These are phyloP conservation scores for Aspergillus transmontanensis DNA, from an alignment of 2,329 filamentous ascomycete species.

Conservation along the genomic window DNA sequence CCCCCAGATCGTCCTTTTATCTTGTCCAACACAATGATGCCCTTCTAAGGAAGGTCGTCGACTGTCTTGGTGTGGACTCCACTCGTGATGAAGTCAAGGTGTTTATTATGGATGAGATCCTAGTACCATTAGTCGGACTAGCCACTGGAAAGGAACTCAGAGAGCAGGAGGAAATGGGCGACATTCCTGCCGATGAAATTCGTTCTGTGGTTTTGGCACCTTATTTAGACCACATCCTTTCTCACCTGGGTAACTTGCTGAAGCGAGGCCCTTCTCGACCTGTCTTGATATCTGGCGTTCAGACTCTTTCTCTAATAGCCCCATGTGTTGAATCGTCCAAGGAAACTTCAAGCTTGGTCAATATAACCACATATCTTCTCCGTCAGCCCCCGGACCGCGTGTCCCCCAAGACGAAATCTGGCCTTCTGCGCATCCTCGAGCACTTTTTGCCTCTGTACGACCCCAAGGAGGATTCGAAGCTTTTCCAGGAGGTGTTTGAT, in stretches of 20 bases:
- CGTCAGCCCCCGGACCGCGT: conserved; percentile 83
- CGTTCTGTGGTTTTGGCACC: conserved; percentile 46
- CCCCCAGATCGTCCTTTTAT: conserved; percentile 67
- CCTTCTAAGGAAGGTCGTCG: conserved; percentile 70
- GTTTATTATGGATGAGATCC: conserved; percentile 72
- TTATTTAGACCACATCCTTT: conserved; percentile 68
- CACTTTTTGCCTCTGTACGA: conserved; percentile 73
- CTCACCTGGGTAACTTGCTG: conserved; percentile 53
- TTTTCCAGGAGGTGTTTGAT: conserved; percentile 69
- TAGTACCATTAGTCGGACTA: conserved; percentile 68
- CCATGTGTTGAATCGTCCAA: conserved; percentile 65
- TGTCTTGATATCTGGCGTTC: conserved; percentile 76
- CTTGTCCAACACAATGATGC: conserved; percentile 62
- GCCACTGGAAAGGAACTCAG: conserved; percentile 56
- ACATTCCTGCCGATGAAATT: conserved; percentile 43
- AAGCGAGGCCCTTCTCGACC: conserved; percentile 68
- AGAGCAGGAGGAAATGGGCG: conserved; percentile 50
- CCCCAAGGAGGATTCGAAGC: conserved; percentile 56
- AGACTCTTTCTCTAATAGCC: conserved; percentile 75
- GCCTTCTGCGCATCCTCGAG: conserved; percentile 77
- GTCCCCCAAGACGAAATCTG: conserved; percentile 78
- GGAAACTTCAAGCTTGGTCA: conserved; percentile 73
- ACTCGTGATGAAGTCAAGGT: conserved; percentile 85
- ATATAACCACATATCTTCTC: conserved; percentile 78
- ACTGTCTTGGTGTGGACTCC: conserved; percentile 70